phyloP scores from a whole-genome alignment of 1,284 basidiomycete genomes.

The Cutaneotrichosporon sp. region DNA sequence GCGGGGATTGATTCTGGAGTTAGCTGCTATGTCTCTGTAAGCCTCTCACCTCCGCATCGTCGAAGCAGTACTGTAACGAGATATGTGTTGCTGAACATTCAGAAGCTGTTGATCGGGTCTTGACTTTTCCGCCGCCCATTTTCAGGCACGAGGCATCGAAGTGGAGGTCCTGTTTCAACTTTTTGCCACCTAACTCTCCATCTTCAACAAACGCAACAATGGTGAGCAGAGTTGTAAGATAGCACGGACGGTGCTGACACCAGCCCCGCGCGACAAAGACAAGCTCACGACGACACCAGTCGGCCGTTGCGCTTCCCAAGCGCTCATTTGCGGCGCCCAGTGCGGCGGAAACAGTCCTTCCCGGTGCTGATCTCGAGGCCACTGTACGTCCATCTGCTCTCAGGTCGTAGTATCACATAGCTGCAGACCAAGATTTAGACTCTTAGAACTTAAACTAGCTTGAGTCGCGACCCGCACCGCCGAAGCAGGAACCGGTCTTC shows the following conservation, averaged over 20 bases:
- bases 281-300: slow-evolving; percentile 18
- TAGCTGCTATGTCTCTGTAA: background rate
- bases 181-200: slow-evolving; percentile 6
- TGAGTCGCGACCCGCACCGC: background rate
- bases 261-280: slow-evolving; percentile 31
- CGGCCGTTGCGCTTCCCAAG: slow-evolving; percentile 26
- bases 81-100: background rate
- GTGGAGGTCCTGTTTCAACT: background rate
- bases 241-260: slow-evolving; percentile 3
- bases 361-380: slow-evolving; percentile 11
- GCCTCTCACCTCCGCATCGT: background rate
- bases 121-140: background rate
- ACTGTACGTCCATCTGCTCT: slow-evolving; percentile 1
- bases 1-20: background rate
- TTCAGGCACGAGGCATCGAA: background rate
- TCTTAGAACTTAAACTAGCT: too few species aligned
- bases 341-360: slow-evolving; percentile 16
- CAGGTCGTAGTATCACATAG: too few species aligned
- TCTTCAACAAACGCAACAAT: slow-evolving; percentile 2
- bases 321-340: slow-evolving; percentile 19
- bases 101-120: too few species aligned
- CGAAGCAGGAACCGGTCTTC: slow-evolving; percentile 8
- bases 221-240: background rate
- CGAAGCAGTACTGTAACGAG: too few species aligned
- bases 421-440: too few species aligned